Conservation (phyloP, 768 basidiomycete genomes). For the Vishniacozyma victoriae region DNA sequence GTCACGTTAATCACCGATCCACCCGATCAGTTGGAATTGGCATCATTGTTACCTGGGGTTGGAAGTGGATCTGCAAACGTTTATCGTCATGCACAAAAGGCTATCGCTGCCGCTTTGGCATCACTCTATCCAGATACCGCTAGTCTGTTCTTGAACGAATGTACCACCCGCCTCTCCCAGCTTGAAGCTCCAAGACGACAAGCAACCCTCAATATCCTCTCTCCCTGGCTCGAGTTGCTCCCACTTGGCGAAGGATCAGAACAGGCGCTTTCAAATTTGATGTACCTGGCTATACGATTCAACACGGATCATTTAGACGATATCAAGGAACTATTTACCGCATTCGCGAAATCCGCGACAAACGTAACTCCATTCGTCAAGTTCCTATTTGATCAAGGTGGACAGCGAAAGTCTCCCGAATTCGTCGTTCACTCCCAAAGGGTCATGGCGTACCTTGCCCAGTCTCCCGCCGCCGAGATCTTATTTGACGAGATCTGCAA, state of each 20-base stretch:
- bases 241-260: constrained; percentile 54
- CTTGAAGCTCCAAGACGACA: constrained; percentile 54
- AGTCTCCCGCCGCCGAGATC: constrained; percentile 63
- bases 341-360: constrained; percentile 60
- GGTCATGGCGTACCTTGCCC: constrained; percentile 76
- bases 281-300: constrained; percentile 74
- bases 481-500: constrained; percentile 79
- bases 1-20: constrained; percentile 14
- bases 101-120: constrained; percentile 71
- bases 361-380: constrained; percentile 74
- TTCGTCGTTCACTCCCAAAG: constrained; percentile 75
- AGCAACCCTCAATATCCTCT: constrained; percentile 67
- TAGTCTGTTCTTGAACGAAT: constrained; percentile 61
- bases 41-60: constrained; percentile 66
- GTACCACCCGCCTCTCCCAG: constrained; percentile 66
- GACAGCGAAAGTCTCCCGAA: constrained; percentile 69
- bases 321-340: constrained; percentile 69
- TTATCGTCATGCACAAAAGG: constrained; percentile 72
- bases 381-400: constrained; percentile 81
- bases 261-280: constrained; percentile 68
- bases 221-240: constrained; percentile 76
- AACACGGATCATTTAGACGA: constrained; percentile 70
- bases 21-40: constrained; percentile 55
- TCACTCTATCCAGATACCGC: constrained; percentile 63
- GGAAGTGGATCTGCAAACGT: constrained; percentile 67